Evolutionary conservation across 2,329 filamentous ascomycete genomes (phyloP).

Genomic region (Sclerotinia trifoliorum): DNA sequence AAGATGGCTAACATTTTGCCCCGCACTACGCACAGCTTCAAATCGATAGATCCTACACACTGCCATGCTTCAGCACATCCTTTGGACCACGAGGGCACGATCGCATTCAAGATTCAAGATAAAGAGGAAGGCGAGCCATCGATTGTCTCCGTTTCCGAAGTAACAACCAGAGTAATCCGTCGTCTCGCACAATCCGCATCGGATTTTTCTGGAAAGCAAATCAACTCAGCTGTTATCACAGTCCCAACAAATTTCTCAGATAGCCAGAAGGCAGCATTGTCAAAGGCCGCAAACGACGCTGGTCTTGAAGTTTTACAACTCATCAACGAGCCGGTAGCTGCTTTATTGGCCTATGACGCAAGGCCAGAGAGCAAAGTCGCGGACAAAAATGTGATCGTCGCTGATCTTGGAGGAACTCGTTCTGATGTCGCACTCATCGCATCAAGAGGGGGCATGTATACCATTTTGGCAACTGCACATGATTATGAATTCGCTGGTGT

Average conservation of each 20-base stretch:
- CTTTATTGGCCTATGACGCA: conserved; percentile 87
- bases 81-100: conserved; percentile 65
- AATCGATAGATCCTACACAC: conserved; percentile 93
- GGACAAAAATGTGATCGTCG: conserved; percentile 90
- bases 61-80: conserved; percentile 93
- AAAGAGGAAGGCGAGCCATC: conserved; percentile 63
- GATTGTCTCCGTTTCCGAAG: conserved; percentile 73
- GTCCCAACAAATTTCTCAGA: conserved; percentile 92
- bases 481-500: conserved; percentile 91
- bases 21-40: conserved; percentile 58
- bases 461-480: conserved; percentile 86
- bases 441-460: conserved; percentile 94
- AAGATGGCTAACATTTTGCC: conserved; percentile 30
- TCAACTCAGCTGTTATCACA: conserved; percentile 92
- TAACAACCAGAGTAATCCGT: conserved; percentile 79
- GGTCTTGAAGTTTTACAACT: conserved; percentile 89
- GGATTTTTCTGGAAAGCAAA: conserved; percentile 87
- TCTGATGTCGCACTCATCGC: conserved; percentile 90
- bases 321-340: conserved; percentile 86
- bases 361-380: conserved; percentile 68
- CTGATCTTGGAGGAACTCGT: conserved; percentile 87
- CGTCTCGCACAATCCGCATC: conserved; percentile 80
- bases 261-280: conserved; percentile 78
- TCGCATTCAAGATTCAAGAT: conserved; percentile 84
- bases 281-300: conserved; percentile 73